Percentiles rank a stretch among this genome's conserved stretches.
phyloP scores from a whole-genome alignment of 192 early-diverging fungal species.

The Coemansia sp. region DNA sequence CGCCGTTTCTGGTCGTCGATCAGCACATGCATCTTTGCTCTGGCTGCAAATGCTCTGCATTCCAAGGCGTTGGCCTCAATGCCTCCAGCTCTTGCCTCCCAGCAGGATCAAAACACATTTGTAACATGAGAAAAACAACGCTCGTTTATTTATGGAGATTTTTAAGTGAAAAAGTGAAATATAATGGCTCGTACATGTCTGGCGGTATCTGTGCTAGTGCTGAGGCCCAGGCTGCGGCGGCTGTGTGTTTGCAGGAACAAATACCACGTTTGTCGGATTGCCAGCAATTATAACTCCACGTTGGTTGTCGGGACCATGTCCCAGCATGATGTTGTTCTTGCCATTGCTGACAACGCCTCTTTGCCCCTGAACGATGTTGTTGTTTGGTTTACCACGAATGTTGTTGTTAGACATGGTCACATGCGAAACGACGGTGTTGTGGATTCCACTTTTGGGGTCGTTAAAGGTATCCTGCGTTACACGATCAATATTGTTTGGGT shows the following conservation, averaged over 20 bases:
- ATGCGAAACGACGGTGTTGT: conserved; percentile 35
- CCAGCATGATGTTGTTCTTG: conserved; percentile 28
- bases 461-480: conserved; percentile 37
- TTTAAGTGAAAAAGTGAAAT: too few relatives aligned
- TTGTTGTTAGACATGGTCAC: conserved; percentile 35
- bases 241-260: not conserved
- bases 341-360: conserved; percentile 31
- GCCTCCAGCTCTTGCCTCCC: too few relatives aligned
- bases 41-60: not conserved
- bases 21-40: not conserved
- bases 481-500: conserved; percentile 41
- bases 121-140: too few relatives aligned
- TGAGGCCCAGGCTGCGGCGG: not conserved
- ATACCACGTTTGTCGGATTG: not conserved
- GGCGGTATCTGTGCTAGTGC: not conserved
- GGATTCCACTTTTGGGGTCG: conserved; percentile 32
- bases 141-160: too few relatives aligned
- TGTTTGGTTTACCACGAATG: conserved; percentile 20
- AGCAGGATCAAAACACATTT: too few relatives aligned
- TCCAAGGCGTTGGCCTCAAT: not conserved
- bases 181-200: too few relatives aligned
- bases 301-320: conserved; percentile 2
- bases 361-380: conserved; percentile 17
- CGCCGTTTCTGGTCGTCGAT: conserved; percentile 1
- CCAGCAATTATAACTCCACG: not conserved